Evolutionary conservation across 1,139 yeast genomes (phyloP), one percentile per base, ranked within the genome.

Genomic region (Hyphopichia wangnamkhiaoensis): DNA sequence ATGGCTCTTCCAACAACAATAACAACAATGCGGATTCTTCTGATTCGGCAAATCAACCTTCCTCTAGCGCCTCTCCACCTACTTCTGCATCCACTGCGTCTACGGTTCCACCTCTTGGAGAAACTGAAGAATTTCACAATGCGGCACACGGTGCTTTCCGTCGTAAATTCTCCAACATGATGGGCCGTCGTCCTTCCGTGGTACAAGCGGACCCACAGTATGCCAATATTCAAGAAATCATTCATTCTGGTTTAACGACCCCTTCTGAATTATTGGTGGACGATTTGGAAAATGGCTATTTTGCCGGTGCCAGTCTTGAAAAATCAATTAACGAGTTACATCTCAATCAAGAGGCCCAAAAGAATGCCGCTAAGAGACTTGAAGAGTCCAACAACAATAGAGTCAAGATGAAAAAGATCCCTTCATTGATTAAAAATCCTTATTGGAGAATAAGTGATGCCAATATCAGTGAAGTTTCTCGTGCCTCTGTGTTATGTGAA

Each of bases 401-500:
- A 35, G 62, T 68, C 30, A 71, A 69, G 46, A 61, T 72, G 65
- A 76, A 71, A 50, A 81, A 75, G 48, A 65, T 83, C 9, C 76
- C 80, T 8, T 72, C 82, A 12, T 63, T 75, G 18, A 55, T 71
- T 6, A 79, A 79, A 43, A 71, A 76, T 37, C 90, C 91, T 14
- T 91, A 80, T 68, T 91, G 98, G 98, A 75, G 87, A 50, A 79
- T 90, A 21, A 87, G 94, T 47, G 98, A 91, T 60, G 73, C 88
- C 2, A 70, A 68, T 30, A 79, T 85, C 3, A 65, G 77, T 36
- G 96, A 89, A 56, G 82, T 77, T 20, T 70, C 79, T n/a, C 61
- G 69, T 12, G 63, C 68, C 1, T 78, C 82, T 15, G 88, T 89
- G 1, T 64, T 88, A 39, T 68, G 68, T 42, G 96, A 89, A 54